A percentile compares a stretch with the other conserved stretches of the same genome.
Evolutionary conservation across 2,329 filamentous ascomycete species (phyloP).

Genomic region (Alternaria longipes): DNA sequence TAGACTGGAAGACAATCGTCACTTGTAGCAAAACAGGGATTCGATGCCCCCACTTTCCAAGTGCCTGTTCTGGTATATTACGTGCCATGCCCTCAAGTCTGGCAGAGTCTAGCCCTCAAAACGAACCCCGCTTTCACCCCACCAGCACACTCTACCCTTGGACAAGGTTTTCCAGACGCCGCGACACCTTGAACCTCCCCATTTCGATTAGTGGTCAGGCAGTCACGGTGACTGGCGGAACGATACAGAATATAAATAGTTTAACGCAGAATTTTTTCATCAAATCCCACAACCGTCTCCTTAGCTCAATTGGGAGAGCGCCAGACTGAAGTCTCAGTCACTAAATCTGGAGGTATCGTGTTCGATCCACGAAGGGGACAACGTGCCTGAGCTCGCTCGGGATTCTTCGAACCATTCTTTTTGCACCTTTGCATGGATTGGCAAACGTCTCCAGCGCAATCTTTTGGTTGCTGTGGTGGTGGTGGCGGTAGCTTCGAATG

Average conservation of each 20-base stretch:
- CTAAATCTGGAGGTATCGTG: slow-evolving; percentile 31
- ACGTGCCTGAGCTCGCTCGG: slow-evolving; percentile 24
- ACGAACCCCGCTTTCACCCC: slow-evolving; percentile 15
- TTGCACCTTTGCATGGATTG: fast-evolving
- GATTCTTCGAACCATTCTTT: slow-evolving; percentile 25
- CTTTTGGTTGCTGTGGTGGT: background rate
- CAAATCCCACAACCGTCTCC: slow-evolving; percentile 23
- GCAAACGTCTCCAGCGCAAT: no score
- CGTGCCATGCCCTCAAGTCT: background rate
- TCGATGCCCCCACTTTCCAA: background rate
- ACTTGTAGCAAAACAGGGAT: background rate
- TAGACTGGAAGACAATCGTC: background rate
- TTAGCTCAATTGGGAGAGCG: slow-evolving; percentile 34
- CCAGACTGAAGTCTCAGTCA: slow-evolving; percentile 32
- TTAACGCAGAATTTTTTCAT: no score
- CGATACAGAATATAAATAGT: no score
- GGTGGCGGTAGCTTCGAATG: background rate
- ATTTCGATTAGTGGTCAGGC: no score
- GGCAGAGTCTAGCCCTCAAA: background rate
- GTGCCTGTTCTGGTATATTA: background rate
- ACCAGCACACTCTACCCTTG: background rate
- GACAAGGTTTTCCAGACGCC: background rate
- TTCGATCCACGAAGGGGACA: slow-evolving; percentile 31
- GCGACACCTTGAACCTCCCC: background rate
- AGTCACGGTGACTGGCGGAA: no score